Percentiles rank a stretch among this genome's conserved stretches.
Evolutionary conservation across 345 rosid species (phyloP).

Genomic region (Eutrema japonicum): DNA sequence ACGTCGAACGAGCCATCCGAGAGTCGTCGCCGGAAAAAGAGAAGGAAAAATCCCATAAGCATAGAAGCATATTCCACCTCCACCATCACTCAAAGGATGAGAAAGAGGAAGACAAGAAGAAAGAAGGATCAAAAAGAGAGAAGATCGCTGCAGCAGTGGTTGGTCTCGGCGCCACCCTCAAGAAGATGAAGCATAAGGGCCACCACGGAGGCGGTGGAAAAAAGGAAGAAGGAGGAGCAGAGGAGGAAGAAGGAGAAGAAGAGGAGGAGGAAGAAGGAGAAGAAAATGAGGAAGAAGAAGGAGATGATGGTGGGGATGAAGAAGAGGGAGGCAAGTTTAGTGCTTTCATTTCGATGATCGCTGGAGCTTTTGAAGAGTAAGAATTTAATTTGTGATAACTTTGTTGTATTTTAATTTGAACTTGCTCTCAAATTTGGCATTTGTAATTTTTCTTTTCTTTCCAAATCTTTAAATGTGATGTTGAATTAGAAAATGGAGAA

Average conservation of each 20-base stretch:
- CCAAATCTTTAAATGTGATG: not conserved
- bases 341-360: constrained; percentile 42
- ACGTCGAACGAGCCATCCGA: constrained; percentile 25
- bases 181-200: constrained; percentile 34
- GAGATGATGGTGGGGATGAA: constrained; percentile 26
- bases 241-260: not conserved
- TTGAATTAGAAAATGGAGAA: not conserved
- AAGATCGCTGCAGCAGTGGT: constrained; percentile 41
- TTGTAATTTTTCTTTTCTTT: not conserved
- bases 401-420: not conserved
- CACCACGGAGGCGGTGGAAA: constrained; percentile 23
- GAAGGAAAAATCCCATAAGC: constrained; percentile 31
- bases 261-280: not conserved
- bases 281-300: constrained; percentile 26
- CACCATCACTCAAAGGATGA: constrained; percentile 43
- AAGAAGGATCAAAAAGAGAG: constrained; percentile 45
- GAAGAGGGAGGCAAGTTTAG: constrained; percentile 42
- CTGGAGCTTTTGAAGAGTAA: constrained; percentile 38
- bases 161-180: constrained; percentile 38
- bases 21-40: constrained; percentile 17
- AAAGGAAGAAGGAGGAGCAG: constrained; percentile 15
- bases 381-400: not conserved
- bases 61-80: constrained; percentile 41
- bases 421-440: not conserved
- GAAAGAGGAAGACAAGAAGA: constrained; percentile 40